Base-by-base conservation (phyloP, 2,329 filamentous ascomycete species). In the Plenodomus tracheiphilus region DNA sequence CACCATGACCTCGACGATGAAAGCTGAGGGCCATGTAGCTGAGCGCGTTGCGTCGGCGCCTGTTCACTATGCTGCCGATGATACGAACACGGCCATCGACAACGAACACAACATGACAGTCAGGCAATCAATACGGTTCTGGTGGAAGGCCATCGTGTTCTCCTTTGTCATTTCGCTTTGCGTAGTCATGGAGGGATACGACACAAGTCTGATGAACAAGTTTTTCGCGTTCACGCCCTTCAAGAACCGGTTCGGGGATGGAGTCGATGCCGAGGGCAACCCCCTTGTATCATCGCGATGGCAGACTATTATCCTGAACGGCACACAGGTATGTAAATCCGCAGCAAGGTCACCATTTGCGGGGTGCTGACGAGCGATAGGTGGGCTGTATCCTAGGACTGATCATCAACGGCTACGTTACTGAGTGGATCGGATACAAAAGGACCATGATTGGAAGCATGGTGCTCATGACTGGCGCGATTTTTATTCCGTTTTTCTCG, bases 151-250 rank as follows among this genome's bases (percentile, higher is more conserved):
- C 17, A 85, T 94, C 47, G 79, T 77, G 15, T 96, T 89, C 88
- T 90, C 86, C 63, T 67, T 94, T 41, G 76, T 94, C 55, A 91
- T 96, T 69, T 93, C 88, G 10, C 91, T 88, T 0, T 90, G 87
- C 68, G 92, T 95, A 65, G 84, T 84, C 59, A 96, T 96, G 91
- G 90, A 95, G 71, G 90, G 89, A 15, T 94, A 91, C 74, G 89
- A 95, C 67, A 79, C 92, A 48, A 85, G 82, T 60, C 76, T 94
- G 47, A 85, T 92, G 70, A 89, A 86, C 76, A 91, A 90, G 71
- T 89, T 92, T 64, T 91, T 83, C 54, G 75, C 65, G 19, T 74
- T 74, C 43, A 66, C 68, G 13, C 62, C 69, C 3, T 78, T 77
- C 67, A 68, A 73, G 39, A 56, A 65, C 43, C 65, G 64, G 34